Percentiles rank a stretch among this genome's conserved stretches.
These are phyloP conservation scores for Arabidopsis thaliana DNA, from an alignment of 345 rosid species.

Conservation along the genomic window TAIR10.1 NC_003071.7:14876501-14877000, in stretches of 20 bases:
- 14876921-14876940: background rate
- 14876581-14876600: slow-evolving; percentile 88
- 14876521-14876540: background rate
- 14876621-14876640: slow-evolving; percentile 86
- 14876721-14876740: background rate
- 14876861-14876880: background rate
- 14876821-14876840: background rate
- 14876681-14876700: background rate
- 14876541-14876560: slow-evolving; percentile 7
- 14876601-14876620: slow-evolving; percentile 95
- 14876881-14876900: background rate
- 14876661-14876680: slow-evolving; percentile 71
- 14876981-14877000: background rate
- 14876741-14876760: background rate
- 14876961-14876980: background rate
- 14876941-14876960: background rate
- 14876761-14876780: background rate
- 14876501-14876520: background rate
- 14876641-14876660: slow-evolving; percentile 88
- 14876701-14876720: background rate
- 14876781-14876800: background rate
- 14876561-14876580: background rate
- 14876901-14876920: background rate
- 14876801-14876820: background rate
- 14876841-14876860: background rate